Evolutionary conservation across 164 flowering plant genomes (phyloP).

Genomic region (Magnolia sinica): DNA sequence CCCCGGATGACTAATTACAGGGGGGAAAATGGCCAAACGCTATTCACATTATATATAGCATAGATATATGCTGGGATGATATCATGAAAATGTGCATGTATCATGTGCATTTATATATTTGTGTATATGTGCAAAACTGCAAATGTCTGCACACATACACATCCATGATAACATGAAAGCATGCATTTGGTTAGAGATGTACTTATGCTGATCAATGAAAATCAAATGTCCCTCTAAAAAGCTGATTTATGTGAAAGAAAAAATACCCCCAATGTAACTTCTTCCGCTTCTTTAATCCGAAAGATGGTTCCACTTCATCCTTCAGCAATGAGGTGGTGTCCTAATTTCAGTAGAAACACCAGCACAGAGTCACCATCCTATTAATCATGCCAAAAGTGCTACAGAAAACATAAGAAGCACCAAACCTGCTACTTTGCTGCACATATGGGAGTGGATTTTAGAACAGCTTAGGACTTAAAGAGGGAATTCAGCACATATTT

Average conservation of each 20-base stretch:
- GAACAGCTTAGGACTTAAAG: background rate
- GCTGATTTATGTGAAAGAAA: background rate
- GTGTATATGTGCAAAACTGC: too few species aligned
- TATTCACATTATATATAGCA: too few species aligned
- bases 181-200: background rate
- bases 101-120: too few species aligned
- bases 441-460: background rate
- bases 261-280: conserved; percentile 68
- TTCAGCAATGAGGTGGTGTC: conserved; percentile 11
- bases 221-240: background rate
- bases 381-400: background rate
- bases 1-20: too few species aligned
- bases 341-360: background rate
- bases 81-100: too few species aligned
- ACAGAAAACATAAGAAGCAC: background rate
- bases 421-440: background rate
- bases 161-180: background rate
- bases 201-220: background rate
- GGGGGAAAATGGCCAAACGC: too few species aligned
- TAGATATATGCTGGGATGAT: too few species aligned
- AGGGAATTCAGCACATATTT: background rate
- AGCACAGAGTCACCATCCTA: background rate
- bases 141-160: background rate
- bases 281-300: conserved; percentile 35
- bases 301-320: conserved; percentile 19